Evolutionary conservation across 352 stramenopile species (phyloP).

Genomic region (Chrysophaeum taylorii): DNA sequence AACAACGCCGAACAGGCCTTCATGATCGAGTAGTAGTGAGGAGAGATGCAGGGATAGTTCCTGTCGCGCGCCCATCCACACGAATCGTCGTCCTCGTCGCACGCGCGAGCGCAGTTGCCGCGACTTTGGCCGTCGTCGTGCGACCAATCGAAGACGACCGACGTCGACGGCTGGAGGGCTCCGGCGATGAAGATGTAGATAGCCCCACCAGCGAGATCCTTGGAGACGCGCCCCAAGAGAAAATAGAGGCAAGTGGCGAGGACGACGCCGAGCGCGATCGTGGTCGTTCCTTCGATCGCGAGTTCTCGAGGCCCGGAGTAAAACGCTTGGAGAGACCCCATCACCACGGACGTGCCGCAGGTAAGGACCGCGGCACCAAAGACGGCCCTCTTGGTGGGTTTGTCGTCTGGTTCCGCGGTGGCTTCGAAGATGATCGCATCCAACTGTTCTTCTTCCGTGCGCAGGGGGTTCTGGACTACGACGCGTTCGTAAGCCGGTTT

Average conservation of each 20-base stretch:
- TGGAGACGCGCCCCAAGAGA: background rate
- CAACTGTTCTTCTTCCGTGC: too few species aligned
- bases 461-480: background rate
- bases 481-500: too few species aligned
- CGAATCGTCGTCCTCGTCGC: slow-evolving; percentile 48
- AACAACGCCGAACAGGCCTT: slow-evolving; percentile 51
- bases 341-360: slow-evolving; percentile 9
- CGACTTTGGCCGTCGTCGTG: background rate
- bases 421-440: too few species aligned
- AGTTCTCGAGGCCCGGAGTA: background rate
- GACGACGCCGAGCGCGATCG: background rate
- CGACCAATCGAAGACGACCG: slow-evolving; percentile 49
- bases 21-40: slow-evolving; percentile 42
- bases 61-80: slow-evolving; percentile 66
- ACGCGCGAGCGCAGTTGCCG: background rate
- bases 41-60: slow-evolving; percentile 51
- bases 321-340: slow-evolving; percentile 15
- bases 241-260: background rate
- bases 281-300: background rate
- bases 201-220: slow-evolving; percentile 14
- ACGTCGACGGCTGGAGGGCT: slow-evolving; percentile 56
- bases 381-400: too few species aligned
- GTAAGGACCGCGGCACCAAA: slow-evolving; percentile 9
- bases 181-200: slow-evolving; percentile 37
- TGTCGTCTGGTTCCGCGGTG: too few species aligned